Evolutionary conservation across 2,329 filamentous ascomycete species (phyloP), one percentile per base, ranked within the genome.

Genomic region (Eutypa lata): DNA sequence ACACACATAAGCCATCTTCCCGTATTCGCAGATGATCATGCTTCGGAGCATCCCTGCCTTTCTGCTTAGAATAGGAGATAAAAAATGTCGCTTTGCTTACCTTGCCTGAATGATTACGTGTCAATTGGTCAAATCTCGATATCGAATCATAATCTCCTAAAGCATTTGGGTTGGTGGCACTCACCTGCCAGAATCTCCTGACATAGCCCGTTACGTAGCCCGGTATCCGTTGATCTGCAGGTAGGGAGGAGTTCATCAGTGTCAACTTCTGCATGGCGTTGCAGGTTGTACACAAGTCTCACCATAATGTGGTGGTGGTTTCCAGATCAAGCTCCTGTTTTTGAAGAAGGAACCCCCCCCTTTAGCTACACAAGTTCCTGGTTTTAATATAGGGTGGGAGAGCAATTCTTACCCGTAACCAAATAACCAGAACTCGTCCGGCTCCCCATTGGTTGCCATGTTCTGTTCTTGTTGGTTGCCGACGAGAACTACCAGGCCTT

Each of bases 281-380:
- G 26, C 26, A 10, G 26, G 26, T n/a, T 10, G 26, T 16, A 16
- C 35, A 38, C 13, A 14, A 38, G 35, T 16, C 71, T 57, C 86
- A 97, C 93, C 93, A 69, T 89, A 97, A 69, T 96, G 90, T 61
- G 94, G 94, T 56, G 94, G 94, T 52, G 94, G 93, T 71, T 97
- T 99, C 92, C 92, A 99, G 64, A 99, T 97, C 69, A 99, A 75
- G 70, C 91, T 96, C 74, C 93, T 94, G 58, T 45, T 11, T 11
- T 24, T n/a, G n/a, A 3, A 22, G 38, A 21, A 5, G 5, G 19
- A 42, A 18, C 18, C 38, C 7, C 18, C 16, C 0, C 19, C 19
- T 42, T 42, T 42, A 42, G 38, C 19, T 21, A 21, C 38, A 10
- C n/a, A n/a, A n/a, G n/a, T n/a, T n/a, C n/a, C n/a, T n/a, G n/a